Base-by-base conservation (phyloP, 352 stramenopile genomes). In the Hyphochytrium catenoides region DNA sequence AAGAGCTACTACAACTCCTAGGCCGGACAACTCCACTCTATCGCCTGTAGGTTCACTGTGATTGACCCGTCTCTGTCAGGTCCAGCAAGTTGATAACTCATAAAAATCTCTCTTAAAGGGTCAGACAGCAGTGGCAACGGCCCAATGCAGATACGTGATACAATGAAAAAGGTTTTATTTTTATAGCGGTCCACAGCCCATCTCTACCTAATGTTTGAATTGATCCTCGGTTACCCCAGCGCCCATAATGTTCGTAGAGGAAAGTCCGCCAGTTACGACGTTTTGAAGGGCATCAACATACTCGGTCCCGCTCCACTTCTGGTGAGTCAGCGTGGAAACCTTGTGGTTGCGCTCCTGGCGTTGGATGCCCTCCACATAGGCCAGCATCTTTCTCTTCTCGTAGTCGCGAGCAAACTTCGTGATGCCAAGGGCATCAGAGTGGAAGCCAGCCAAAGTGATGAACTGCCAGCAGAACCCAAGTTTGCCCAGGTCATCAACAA, bases 381-480 rank as follows among this genome's bases (percentile, higher is more conserved):
- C 85, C 30, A 95, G 68, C 68, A 85, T 85, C 31, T 53, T 70
- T 39, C 68, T 88, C 51, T 60, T 62, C 39, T 64, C 83, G 84
- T 62, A 79, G 65, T 79, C 68, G 44, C 85, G 69, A 5, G 87
- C 82, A 32, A 96, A 86, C 36, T 87, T 63, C 1, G 87, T 94
- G 24, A 92, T 91, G 50, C 86, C 73, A 20, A 97, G 73, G 36
- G 84, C 92, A 57, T 96, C 90, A 30, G 74, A 82, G 68, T 98
- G 90, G 66, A 97, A 97, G 40, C 90, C 90, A 36, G 87, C 87
- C 28, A 98, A 67, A 32, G 90, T 98, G 43, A 97, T 96, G 56
- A 98, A 98, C 62, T 97, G 87, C 83, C 84, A 98, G 34, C 76
- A 84, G 57, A 92, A 97, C 41, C 90, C 90, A 37, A 97, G 60